These are phyloP conservation scores for Darksidea phi DNA, from an alignment of 495 filamentous ascomycete genomes.

Conservation along the genomic window DNA sequence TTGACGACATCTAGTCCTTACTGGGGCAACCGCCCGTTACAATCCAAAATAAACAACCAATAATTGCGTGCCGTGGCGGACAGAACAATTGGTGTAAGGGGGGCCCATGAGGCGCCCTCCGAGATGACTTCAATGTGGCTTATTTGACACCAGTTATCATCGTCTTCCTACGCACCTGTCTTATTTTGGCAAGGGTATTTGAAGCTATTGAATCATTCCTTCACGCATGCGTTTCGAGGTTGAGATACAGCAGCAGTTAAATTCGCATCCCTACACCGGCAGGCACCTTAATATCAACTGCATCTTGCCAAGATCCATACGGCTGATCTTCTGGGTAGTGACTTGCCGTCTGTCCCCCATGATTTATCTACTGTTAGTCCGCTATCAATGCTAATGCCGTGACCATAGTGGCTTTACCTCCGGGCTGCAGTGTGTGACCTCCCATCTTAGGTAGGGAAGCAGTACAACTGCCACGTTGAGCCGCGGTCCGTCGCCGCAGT, in stretches of 20 bases:
- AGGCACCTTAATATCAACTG: constrained; percentile 25
- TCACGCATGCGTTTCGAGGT: not conserved
- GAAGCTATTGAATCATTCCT: not conserved
- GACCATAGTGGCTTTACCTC: constrained; percentile 3
- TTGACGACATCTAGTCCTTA: constrained; percentile 8
- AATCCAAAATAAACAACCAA: constrained; percentile 17
- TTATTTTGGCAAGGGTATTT: not conserved
- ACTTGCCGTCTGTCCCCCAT: constrained; percentile 8
- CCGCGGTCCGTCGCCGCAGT: not conserved
- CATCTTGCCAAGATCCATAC: constrained; percentile 14
- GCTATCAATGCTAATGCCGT: constrained; percentile 26
- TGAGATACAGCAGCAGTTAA: constrained; percentile 7
- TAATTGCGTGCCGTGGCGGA: not conserved
- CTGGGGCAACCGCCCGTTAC: constrained; percentile 11
- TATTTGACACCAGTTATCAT: not conserved
- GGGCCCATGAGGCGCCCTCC: not conserved
- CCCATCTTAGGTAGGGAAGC: constrained; percentile 19
- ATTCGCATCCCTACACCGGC: constrained; percentile 24
- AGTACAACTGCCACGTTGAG: constrained; percentile 25
- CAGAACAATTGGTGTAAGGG: not conserved
- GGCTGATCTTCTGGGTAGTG: not conserved
- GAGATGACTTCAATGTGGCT: not conserved
- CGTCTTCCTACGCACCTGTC: not conserved
- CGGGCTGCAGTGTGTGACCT: constrained; percentile 18
- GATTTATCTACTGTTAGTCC: not conserved